Evolutionary conservation across 345 rosid species (phyloP).

Genomic region (Pelargonium nanum): DNA sequence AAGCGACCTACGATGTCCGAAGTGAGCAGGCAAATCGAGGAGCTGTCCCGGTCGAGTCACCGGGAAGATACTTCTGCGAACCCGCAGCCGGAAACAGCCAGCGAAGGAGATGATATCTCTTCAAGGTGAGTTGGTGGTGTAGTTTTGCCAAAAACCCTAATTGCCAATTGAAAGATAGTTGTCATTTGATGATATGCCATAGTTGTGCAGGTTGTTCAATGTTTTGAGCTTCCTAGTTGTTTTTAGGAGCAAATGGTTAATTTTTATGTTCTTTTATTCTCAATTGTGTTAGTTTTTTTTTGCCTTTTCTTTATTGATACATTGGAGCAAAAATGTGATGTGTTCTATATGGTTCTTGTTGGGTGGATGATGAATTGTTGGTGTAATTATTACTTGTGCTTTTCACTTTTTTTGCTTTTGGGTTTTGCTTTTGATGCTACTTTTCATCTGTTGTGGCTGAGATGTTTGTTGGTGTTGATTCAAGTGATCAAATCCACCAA

Average conservation of each 20-base stretch:
- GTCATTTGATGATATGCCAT: background rate
- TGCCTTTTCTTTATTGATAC: slow-evolving; percentile 6
- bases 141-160: background rate
- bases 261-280: background rate
- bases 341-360: slow-evolving; percentile 27
- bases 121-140: slow-evolving; percentile 20
- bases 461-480: slow-evolving; percentile 21
- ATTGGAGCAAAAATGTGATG: slow-evolving; percentile 19
- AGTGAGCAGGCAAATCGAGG: slow-evolving; percentile 39
- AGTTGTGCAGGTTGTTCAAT: background rate
- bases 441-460: slow-evolving; percentile 22
- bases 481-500: no score
- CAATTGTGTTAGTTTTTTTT: slow-evolving; percentile 9
- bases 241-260: slow-evolving; percentile 16
- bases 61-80: slow-evolving; percentile 10
- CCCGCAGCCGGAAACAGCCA: slow-evolving; percentile 9
- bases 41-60: slow-evolving; percentile 17
- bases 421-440: slow-evolving; percentile 36
- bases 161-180: no score
- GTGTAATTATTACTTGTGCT: slow-evolving; percentile 35
- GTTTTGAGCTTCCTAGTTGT: background rate
- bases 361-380: slow-evolving; percentile 33
- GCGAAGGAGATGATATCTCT: slow-evolving; percentile 13
- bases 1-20: slow-evolving; percentile 52
- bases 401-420: slow-evolving; percentile 11